Conservation (phyloP, 176 grass and related monocot species). For the Aechmea fasciata region DNA sequence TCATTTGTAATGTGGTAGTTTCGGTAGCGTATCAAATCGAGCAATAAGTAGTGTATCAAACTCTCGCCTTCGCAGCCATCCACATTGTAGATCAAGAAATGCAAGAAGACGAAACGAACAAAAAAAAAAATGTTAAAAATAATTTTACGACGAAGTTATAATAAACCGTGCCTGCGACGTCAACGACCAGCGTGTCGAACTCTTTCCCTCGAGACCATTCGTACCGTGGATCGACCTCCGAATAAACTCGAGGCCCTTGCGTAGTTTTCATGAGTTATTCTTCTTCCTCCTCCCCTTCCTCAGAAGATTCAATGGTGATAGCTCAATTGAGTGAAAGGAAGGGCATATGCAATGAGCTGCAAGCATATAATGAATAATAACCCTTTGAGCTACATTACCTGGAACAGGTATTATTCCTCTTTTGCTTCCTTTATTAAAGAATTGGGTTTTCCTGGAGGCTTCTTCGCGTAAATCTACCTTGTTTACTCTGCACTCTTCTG, state of each 20-base stretch:
- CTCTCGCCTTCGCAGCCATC: too few relatives aligned
- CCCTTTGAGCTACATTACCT: constrained; percentile 7
- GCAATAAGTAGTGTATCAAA: too few relatives aligned
- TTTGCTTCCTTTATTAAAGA: constrained; percentile 12
- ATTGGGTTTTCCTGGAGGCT: not conserved
- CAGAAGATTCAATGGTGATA: not conserved
- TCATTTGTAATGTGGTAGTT: not conserved
- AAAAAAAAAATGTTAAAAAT: not conserved
- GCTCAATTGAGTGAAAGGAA: not conserved
- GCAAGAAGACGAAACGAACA: not conserved
- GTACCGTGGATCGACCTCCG: constrained; percentile 37
- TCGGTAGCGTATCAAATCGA: too few relatives aligned
- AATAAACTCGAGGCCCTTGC: constrained; percentile 13
- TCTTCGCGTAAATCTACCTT: constrained; percentile 21
- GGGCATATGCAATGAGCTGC: not conserved
- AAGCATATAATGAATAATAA: constrained; percentile 2
- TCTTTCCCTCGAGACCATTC: constrained; percentile 38
- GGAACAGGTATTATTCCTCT: constrained; percentile 20
- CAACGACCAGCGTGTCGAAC: constrained; percentile 40
- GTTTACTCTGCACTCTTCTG: constrained; percentile 23
- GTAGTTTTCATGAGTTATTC: constrained; percentile 26
- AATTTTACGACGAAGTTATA: not conserved
- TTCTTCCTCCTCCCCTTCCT: not conserved
- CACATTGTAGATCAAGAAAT: too few relatives aligned
- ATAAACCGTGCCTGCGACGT: constrained; percentile 30